Evolutionary conservation across 2,329 filamentous ascomycete species (phyloP).

Genomic region (Ceratocystis cacaofunesta): DNA sequence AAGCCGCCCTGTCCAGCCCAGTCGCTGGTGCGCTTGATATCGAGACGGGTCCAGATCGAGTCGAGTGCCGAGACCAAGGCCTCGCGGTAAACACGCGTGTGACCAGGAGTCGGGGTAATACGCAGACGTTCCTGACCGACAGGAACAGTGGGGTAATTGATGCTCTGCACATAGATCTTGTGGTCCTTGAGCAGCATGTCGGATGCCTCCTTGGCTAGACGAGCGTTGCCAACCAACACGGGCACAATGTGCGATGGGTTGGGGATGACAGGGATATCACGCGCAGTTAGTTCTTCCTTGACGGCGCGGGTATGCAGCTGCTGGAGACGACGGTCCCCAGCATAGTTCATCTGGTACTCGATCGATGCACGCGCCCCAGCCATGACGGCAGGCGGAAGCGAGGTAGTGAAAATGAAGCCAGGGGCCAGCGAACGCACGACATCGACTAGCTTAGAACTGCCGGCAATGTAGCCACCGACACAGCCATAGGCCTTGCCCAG

Average conservation of each 20-base stretch:
- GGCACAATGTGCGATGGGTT: slow-evolving; percentile 96
- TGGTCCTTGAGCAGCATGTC: slow-evolving; percentile 83
- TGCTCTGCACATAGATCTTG: slow-evolving; percentile 92
- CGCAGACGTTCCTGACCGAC: slow-evolving; percentile 94
- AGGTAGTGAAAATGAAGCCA: slow-evolving; percentile 98
- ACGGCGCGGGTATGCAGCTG: slow-evolving; percentile 93
- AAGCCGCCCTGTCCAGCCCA: slow-evolving; percentile 89
- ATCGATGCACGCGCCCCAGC: slow-evolving; percentile 83
- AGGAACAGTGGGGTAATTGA: slow-evolving; percentile 97
- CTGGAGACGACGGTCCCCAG: slow-evolving; percentile 78
- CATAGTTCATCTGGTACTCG: slow-evolving; percentile 77
- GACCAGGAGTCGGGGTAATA: slow-evolving; percentile 89
- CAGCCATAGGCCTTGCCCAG: slow-evolving; percentile 96
- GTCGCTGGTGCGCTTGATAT: slow-evolving; percentile 81
- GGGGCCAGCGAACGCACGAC: slow-evolving; percentile 87
- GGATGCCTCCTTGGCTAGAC: slow-evolving; percentile 78
- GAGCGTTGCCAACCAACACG: slow-evolving; percentile 83
- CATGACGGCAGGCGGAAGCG: slow-evolving; percentile 91
- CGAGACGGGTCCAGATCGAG: slow-evolving; percentile 73
- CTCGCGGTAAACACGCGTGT: slow-evolving; percentile 70
- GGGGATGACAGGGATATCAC: slow-evolving; percentile 89
- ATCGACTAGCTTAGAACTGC: slow-evolving; percentile 73
- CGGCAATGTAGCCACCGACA: slow-evolving; percentile 94
- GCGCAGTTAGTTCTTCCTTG: slow-evolving; percentile 63
- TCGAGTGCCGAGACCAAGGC: slow-evolving; percentile 68